Evolutionary conservation across 108 stramenopile genomes (phyloP), one percentile per base, ranked within the genome.

Genomic region (Cyclotella kingstonii): DNA sequence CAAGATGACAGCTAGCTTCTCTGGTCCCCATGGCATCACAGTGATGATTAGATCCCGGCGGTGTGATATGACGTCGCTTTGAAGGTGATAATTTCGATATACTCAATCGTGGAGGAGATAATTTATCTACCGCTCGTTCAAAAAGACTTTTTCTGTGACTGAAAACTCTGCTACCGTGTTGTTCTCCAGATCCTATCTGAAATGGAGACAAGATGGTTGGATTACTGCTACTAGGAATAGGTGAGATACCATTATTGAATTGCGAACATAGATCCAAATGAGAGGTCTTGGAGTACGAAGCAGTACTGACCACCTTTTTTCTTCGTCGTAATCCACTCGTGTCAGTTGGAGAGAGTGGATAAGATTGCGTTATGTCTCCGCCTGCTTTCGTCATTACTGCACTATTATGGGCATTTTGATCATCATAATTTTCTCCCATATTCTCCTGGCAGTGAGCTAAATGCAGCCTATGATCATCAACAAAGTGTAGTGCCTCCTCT

Each of bases 401-500:
- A 23, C 49, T 46, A 12, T 54, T 77, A 49, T 56, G 39, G 12
- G 31, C 44, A n/a, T 66, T 57, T 4, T 9, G 48, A 21, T 46
- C 79, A 49, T 50, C 53, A 5, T 39, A 43, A n/a, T 66, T 64
- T 4, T 48, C 46, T 4, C 19, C 8, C 11, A 44, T 12, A 15
- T 44, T n/a, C n/a, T n/a, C n/a, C n/a, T n/a, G n/a, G n/a, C n/a
- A n/a, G n/a, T n/a, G n/a, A n/a, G n/a, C 43, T 17, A 44, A 18
- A 44, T 44, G 17, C n/a, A 44, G 14, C 5, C n/a, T 18, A 44
- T n/a, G 51, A 3, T 62, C 67, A 44, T 49, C 55, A 11, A 80
- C 80, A n/a, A 70, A 57, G 49, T 84, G 82, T 17, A 86, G 46
- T 10, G 80, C 58, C 63, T 93, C 91, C 29, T 57, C 77, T 52